Evolutionary conservation across 108 stramenopile genomes (phyloP), one percentile per base, ranked within the genome.

Genomic region (Phaeodactylum tricornutum): DNA sequence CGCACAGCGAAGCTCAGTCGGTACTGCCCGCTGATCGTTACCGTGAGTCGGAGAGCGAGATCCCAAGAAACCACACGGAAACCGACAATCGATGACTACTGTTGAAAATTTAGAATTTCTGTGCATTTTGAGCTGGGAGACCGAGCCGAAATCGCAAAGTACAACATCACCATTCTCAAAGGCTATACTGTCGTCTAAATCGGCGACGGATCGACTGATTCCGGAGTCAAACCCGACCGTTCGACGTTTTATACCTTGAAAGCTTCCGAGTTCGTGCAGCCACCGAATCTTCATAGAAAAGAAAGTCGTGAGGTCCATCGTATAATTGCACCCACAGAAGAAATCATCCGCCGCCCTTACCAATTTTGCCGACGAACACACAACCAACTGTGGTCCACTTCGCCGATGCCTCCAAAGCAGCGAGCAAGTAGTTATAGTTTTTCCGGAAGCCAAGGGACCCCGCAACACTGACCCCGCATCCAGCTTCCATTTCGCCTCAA

Each of bases 181-280:
- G 12, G 2, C 28, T 2, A 3, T 30, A 29, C n/a, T 29, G 30
- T 3, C 2, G 47, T 16, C 38, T 4, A 48, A 48, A 62, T 55
- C 21, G n/a, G 30, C 7, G 55, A 19, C 17, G 62, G 55, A 9
- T 65, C 47, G 21, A 78, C n/a, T n/a, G n/a, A n/a, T n/a, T n/a
- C n/a, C n/a, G n/a, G n/a, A n/a, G n/a, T n/a, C n/a, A n/a, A n/a
- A n/a, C n/a, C n/a, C n/a, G n/a, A n/a, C n/a, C n/a, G n/a, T n/a
- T n/a, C n/a, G n/a, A n/a, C n/a, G n/a, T n/a, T n/a, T n/a, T n/a
- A n/a, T 35, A 28, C 62, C 55, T 17, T 55, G 26, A 43, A 81
- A 84, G 34, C 58, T 54, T 16, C 38, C 53, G 2, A 87, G 53
- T 51, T 83, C 81, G 35, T 74, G 53, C 35, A 59, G 72, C 86